Percentiles rank a stretch among this genome's conserved stretches.
Evolutionary conservation across 139 green algal genomes (phyloP).

Genomic region (Gonium pectorale): DNA sequence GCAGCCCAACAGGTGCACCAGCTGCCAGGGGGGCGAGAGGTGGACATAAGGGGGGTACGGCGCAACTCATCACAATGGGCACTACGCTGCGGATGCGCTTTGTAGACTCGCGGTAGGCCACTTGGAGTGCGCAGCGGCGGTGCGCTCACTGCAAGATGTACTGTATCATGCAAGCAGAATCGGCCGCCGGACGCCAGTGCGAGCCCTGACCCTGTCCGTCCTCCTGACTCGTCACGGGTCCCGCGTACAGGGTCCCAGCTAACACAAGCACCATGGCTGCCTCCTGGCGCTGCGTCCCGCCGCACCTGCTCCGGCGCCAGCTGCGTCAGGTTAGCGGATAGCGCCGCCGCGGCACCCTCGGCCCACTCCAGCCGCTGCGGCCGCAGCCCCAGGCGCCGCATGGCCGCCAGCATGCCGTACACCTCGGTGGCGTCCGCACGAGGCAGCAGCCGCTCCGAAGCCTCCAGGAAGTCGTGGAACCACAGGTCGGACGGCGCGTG

Average conservation of each 20-base stretch:
- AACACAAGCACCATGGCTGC: too few relatives aligned
- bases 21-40: neutral
- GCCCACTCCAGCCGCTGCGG: neutral
- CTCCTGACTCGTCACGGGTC: too few relatives aligned
- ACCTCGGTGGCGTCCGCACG: constrained; percentile 8
- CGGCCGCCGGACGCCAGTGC: too few relatives aligned
- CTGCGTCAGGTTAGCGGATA: neutral
- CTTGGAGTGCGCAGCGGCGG: too few relatives aligned
- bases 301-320: constrained; percentile 4
- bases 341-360: neutral
- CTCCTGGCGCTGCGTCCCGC: neutral
- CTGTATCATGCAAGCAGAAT: too few relatives aligned
- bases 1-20: constrained; percentile 21
- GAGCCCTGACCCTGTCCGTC: too few relatives aligned
- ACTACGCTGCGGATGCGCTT: too few relatives aligned
- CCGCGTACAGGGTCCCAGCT: too few relatives aligned
- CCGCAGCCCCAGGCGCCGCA: constrained; percentile 6
- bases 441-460: neutral
- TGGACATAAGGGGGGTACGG: too few relatives aligned
- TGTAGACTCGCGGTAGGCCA: too few relatives aligned
- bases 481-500: constrained; percentile 9
- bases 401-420: constrained; percentile 31
- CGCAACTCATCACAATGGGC: too few relatives aligned
- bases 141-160: too few relatives aligned
- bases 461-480: constrained; percentile 21